Base-by-base conservation (phyloP, 495 filamentous ascomycete genomes). In the Tuber indicum region DNA sequence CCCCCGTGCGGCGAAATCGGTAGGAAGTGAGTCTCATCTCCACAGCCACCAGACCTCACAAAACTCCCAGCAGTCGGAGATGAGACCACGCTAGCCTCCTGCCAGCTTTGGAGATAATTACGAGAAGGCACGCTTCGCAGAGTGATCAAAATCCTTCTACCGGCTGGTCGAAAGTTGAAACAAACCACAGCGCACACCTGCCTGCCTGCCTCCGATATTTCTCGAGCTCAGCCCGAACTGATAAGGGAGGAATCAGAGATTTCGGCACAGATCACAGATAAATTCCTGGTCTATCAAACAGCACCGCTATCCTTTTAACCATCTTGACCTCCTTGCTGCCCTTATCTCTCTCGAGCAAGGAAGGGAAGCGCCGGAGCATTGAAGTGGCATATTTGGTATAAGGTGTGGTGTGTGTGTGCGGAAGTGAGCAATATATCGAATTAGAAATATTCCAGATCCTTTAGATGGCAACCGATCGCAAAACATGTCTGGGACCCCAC, bases 391-490 rank as follows among this genome's bases (percentile, higher is more conserved):
- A n/a, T 8, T 8, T n/a, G 9, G 21, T n/a, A 66, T 66, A 2
- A 12, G 26, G 58, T 32, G 58, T 17, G 58, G 58, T 66, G 58
- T 66, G 58, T 66, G 58, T 66, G 58, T 16, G 58, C 58, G 17
- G 58, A 36, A 36, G 58, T 66, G 58, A 66, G 58, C 58, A 36
- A 66, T 66, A 66, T 66, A 66, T 66, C 58, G 58, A 66, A 66
- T 66, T 66, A 36, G 58, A 66, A 66, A 66, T 66, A 66, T 66
- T 66, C 58, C 58, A 66, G 58, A 66, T 66, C 58, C 58, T 36
- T 66, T 19, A 66, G 58, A 66, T 66, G 58, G 58, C 5, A 16
- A 66, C 58, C 58, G 58, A 66, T 66, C 58, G 58, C 58, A 66
- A 66, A 66, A 66, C 58, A 19, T 16, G 26, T 36, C 14, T 66